A percentile compares a stretch with the other conserved stretches of the same genome.
Conservation (phyloP, 768 basidiomycete genomes). For the Lepiota subincarnata region DNA sequence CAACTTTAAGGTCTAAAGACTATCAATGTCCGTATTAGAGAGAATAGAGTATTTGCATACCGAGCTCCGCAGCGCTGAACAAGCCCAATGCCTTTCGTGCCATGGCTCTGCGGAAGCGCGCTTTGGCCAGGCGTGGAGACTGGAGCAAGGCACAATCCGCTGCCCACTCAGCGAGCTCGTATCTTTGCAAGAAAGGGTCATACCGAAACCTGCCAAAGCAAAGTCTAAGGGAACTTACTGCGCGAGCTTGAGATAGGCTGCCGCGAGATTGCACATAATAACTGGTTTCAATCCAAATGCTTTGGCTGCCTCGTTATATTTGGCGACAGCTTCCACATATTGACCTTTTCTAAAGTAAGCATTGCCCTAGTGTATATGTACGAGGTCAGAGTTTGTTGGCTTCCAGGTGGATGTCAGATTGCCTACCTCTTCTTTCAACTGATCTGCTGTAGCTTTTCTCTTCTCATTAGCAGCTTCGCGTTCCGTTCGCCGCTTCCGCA, state of each 20-base stretch:
- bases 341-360: slow-evolving; percentile 25
- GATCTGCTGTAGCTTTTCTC: slow-evolving; percentile 9
- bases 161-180: slow-evolving; percentile 29
- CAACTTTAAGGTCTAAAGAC: slow-evolving; percentile 30
- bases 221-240: slow-evolving; percentile 16
- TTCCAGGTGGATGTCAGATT: neutral
- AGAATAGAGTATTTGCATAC: slow-evolving; percentile 14
- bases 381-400: neutral
- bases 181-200: slow-evolving; percentile 19
- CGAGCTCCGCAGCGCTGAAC: slow-evolving; percentile 24
- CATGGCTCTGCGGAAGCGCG: slow-evolving; percentile 35
- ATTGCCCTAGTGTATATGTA: slow-evolving; percentile 26
- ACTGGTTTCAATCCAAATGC: slow-evolving; percentile 26
- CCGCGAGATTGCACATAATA: slow-evolving; percentile 33
- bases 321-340: slow-evolving; percentile 24
- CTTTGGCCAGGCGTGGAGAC: slow-evolving; percentile 31
- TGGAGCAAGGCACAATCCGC: slow-evolving; percentile 28
- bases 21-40: neutral
- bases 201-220: neutral
- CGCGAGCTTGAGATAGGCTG: slow-evolving; percentile 32
- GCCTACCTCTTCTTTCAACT: slow-evolving; percentile 16
- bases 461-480: neutral
- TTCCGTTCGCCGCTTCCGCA: too few species aligned
- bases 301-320: slow-evolving; percentile 26
- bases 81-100: slow-evolving; percentile 26